A percentile compares a stretch with the other conserved stretches of the same genome.
phyloP scores from a whole-genome alignment of 306 rosid genomes.

The Parietaria judaica region DNA sequence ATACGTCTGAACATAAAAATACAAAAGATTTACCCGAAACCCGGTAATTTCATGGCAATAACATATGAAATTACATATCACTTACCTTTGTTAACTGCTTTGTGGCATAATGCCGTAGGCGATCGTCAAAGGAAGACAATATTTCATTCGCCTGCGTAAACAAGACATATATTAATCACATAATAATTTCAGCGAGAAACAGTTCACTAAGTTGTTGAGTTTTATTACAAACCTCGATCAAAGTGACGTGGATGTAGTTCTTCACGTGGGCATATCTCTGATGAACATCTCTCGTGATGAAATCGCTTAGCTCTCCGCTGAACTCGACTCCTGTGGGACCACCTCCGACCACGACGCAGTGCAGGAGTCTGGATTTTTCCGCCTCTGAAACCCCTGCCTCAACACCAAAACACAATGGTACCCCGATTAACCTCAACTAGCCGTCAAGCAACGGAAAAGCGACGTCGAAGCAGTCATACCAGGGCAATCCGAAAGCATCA shows the following conservation, averaged over 20 bases:
- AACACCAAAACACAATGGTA: conserved; percentile 17
- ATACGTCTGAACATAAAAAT: too few relatives aligned
- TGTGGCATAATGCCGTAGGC: conserved; percentile 75
- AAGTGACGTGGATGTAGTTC: conserved; percentile 74
- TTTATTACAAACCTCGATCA: conserved; percentile 68
- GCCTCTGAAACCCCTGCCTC: conserved; percentile 62
- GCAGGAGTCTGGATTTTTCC: conserved; percentile 75
- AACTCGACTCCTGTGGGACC: conserved; percentile 99
- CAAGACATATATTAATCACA: conserved; percentile 22
- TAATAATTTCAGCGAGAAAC: background rate
- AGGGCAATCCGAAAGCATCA: conserved; percentile 87
- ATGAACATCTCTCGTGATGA: conserved; percentile 72
- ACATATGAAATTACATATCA: conserved; percentile 2
- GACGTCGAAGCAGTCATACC: conserved; percentile 27
- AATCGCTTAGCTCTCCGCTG: conserved; percentile 98
- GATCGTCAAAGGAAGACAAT: conserved; percentile 84
- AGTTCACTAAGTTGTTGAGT: background rate
- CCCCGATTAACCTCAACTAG: conserved; percentile 10
- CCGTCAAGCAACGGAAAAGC: background rate
- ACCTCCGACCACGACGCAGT: conserved; percentile 96
- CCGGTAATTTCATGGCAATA: background rate
- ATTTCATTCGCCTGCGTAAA: conserved; percentile 78
- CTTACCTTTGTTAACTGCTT: conserved; percentile 82
- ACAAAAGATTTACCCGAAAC: too few relatives aligned
- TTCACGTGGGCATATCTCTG: conserved; percentile 88